A percentile compares a stretch with the other conserved stretches of the same genome.
Evolutionary conservation across 2,329 filamentous ascomycete species (phyloP).

Genomic region (Penicillium palitans): DNA sequence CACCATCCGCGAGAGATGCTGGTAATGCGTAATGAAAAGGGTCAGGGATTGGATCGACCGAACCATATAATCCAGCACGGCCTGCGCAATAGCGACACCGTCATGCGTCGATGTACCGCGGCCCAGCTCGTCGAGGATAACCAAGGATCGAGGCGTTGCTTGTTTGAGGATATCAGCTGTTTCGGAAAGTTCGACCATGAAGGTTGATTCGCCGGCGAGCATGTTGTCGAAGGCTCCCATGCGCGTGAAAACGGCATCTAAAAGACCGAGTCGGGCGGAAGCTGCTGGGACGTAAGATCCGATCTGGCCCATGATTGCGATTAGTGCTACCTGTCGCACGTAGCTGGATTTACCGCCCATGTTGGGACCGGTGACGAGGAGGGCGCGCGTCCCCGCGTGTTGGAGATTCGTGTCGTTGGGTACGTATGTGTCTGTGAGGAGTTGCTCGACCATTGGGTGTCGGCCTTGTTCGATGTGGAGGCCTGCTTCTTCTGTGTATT

Average conservation of each 20-base stretch:
- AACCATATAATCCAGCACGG: constrained; percentile 83
- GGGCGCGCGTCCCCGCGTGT: constrained; percentile 65
- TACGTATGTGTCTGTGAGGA: constrained; percentile 82
- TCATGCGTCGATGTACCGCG: constrained; percentile 93
- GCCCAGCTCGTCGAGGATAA: constrained; percentile 93
- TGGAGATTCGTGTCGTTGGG: constrained; percentile 79
- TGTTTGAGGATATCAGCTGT: constrained; percentile 87
- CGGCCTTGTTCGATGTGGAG: constrained; percentile 74
- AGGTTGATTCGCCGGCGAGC: constrained; percentile 89
- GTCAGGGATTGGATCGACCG: constrained; percentile 73
- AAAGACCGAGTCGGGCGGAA: constrained; percentile 71
- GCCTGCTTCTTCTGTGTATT: constrained; percentile 62
- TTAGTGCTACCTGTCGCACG: constrained; percentile 86
- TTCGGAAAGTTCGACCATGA: constrained; percentile 96
- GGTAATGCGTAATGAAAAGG: constrained; percentile 97
- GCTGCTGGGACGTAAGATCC: constrained; percentile 89
- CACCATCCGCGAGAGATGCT: constrained; percentile 74
- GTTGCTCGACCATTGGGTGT: constrained; percentile 94
- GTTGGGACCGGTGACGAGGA: constrained; percentile 94
- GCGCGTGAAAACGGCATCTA: constrained; percentile 90
- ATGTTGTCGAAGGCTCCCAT: constrained; percentile 98
- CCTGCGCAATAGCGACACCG: constrained; percentile 91
- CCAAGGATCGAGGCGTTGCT: constrained; percentile 78
- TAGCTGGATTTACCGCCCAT: constrained; percentile 99
- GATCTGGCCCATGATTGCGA: constrained; percentile 90